Conservation (phyloP, 768 basidiomycete species). For the Cyathus striatus region DNA sequence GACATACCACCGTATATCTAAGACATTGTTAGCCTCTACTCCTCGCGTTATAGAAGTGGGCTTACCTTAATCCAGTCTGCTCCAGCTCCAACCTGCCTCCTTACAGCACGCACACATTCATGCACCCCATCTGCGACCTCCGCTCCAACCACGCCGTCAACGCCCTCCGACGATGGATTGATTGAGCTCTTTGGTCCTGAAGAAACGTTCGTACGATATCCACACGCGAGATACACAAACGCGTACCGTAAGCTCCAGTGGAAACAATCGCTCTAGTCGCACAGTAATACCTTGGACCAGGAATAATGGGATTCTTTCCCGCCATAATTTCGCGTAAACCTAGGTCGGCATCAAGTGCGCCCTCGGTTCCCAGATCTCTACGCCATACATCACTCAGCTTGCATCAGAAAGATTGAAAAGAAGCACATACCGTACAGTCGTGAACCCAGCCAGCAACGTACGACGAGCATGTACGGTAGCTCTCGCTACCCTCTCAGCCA, state of each 20-base stretch:
- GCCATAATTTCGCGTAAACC: slow-evolving; percentile 49
- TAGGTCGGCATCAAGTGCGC: slow-evolving; percentile 58
- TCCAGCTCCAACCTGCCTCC: slow-evolving; percentile 58
- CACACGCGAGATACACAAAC: slow-evolving; percentile 1
- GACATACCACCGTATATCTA: slow-evolving; percentile 49
- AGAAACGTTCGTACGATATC: slow-evolving; percentile 2
- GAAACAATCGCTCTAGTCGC: slow-evolving; percentile 54
- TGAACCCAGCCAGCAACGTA: slow-evolving; percentile 60
- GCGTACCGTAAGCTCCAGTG: slow-evolving; percentile 55
- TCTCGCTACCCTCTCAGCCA: slow-evolving; percentile 55
- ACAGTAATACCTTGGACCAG: slow-evolving; percentile 62
- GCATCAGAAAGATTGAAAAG: not conserved
- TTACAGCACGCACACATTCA: slow-evolving; percentile 49
- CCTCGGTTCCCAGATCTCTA: slow-evolving; percentile 68
- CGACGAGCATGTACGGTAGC: slow-evolving; percentile 54
- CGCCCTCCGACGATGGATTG: slow-evolving; percentile 40
- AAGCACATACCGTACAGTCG: slow-evolving; percentile 44
- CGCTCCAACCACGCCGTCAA: slow-evolving; percentile 54
- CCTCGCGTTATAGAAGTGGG: slow-evolving; percentile 2
- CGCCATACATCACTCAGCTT: not conserved
- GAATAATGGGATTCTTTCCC: slow-evolving; percentile 35
- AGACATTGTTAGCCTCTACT: not conserved
- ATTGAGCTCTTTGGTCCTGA: slow-evolving; percentile 50
- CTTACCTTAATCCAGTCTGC: slow-evolving; percentile 65
- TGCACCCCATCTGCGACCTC: slow-evolving; percentile 54